Evolutionary conservation across 345 rosid genomes (phyloP), one percentile per base, ranked within the genome.

Genomic region (Euphorbia tirucalli): DNA sequence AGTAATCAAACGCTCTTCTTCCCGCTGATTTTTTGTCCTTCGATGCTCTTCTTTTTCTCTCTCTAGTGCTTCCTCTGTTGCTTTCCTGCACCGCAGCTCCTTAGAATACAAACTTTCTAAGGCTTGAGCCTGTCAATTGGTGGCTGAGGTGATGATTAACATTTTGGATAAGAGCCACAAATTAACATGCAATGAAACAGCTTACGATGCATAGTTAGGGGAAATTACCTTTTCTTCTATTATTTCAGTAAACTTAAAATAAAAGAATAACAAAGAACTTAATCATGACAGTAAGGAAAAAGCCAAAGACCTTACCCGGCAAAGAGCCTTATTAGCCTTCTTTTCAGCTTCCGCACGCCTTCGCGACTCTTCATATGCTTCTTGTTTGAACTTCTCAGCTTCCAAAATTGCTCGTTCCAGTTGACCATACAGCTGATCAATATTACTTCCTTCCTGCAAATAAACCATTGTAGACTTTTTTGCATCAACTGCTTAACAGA

Each of bases 1-100:
- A 46, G 82, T 84, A 66, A 69, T 61, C 66, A 18, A 82, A 49
- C 86, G 86, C 73, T 87, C 82, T 64, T 79, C 77, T 61, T 81
- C 89, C 41, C 72, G 80, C 76, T 84, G 82, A 16, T 69, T 79
- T 80, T 77, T 93, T 66, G 80, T 82, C 67, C 75, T 81, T 65
- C 61, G 85, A 74, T 87, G 84, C 75, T 79, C 79, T 83, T 84
- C 90, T 70, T 80, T 88, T 67, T 76, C 89, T 72, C 75, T 88
- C 30, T 66, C 77, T 28, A 94, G 80, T 61, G 86, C 85, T 72
- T 76, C 87, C 83, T 94, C 93, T 5, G 83, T 74, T 50, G 83
- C 90, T 81, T 83, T 89, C 83, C 94, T 87, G 75, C 67, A 83
- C 71, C 80, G 90, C 59, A 84, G 74, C 86, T 87, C 90, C 79